These are phyloP conservation scores for Xylariaceae sp. DNA, from an alignment of 2,329 filamentous ascomycete genomes.

Conservation along the genomic window DNA sequence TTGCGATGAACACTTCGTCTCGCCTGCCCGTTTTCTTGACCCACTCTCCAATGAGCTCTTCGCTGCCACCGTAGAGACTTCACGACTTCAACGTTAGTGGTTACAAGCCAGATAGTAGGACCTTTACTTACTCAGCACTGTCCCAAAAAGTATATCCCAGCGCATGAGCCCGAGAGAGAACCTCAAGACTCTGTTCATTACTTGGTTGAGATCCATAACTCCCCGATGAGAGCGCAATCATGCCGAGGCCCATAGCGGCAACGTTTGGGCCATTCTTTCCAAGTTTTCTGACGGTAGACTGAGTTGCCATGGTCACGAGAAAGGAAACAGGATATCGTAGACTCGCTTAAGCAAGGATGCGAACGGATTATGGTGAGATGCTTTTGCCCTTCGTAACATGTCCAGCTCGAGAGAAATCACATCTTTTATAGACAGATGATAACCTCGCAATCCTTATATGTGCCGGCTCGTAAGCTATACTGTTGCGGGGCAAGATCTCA, in stretches of 20 bases:
- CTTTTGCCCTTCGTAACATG: no score
- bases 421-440: no score
- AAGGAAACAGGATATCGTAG: no score
- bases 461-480: no score
- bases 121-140: slow-evolving; percentile 6
- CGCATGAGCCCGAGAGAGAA: slow-evolving; percentile 11
- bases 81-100: neutral
- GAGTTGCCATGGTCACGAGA: neutral
- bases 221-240: neutral
- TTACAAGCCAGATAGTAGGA: neutral
- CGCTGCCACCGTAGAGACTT: slow-evolving; percentile 23
- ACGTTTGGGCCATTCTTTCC: neutral
- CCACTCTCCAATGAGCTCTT: slow-evolving; percentile 39
- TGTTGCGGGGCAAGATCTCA: no score
- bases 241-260: neutral
- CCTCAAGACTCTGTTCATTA: neutral
- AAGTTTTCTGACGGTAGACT: neutral
- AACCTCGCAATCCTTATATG: no score
- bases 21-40: slow-evolving; percentile 38
- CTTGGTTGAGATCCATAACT: neutral
- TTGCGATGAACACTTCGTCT: slow-evolving; percentile 43
- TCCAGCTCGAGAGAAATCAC: no score
- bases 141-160: slow-evolving; percentile 14
- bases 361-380: no score
- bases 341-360: no score